Evolutionary conservation across 179 eudicot genomes (phyloP), one percentile per base, ranked within the genome.

Genomic region (Carnegiea gigantea): DNA sequence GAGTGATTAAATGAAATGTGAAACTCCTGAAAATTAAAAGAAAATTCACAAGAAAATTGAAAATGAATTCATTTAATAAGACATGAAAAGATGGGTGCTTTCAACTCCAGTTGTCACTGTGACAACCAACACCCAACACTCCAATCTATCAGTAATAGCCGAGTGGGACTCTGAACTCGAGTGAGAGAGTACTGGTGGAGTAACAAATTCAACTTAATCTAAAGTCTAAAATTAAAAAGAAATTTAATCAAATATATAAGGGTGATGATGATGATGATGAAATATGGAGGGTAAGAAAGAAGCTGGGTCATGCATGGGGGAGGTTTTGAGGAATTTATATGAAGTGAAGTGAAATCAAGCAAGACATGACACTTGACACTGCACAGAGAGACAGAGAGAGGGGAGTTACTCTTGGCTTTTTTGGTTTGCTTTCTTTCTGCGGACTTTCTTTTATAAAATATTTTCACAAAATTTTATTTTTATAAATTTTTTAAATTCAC

Each of bases 61-160:
- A 44, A 51, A 40, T 40, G 44, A 40, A 51, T 9, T 2, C 1
- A 74, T 30, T 79, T 86, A 90, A 87, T 86, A 90, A 87, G 95
- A 92, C 98, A 93, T 83, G 98, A 95, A 91, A 93, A 91, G 95
- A 95, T 92, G 89, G 95, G 98, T 79, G 96, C 95, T 95, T 93
- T 95, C 98, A 93, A 84, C 91, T 92, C 95, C 83, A 85, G 73
- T 84, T 72, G 87, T 89, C 93, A 95, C 91, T 95, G 92, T 92
- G 90, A 78, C 95, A 88, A 89, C 92, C 92, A 90, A 88, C 93
- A 82, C 85, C 82, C 82, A 78, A 79, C 82, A 65, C 79, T 83
- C 59, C 15, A 82, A 73, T 6, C 62, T 57, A 49, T 13, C 53
- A 33, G 36, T 33, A 6, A 5, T 51, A 18, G 40, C 77, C 71